Evolutionary conservation across 352 stramenopile genomes (phyloP).

Genomic region (Globisporangium camurandrum): DNA sequence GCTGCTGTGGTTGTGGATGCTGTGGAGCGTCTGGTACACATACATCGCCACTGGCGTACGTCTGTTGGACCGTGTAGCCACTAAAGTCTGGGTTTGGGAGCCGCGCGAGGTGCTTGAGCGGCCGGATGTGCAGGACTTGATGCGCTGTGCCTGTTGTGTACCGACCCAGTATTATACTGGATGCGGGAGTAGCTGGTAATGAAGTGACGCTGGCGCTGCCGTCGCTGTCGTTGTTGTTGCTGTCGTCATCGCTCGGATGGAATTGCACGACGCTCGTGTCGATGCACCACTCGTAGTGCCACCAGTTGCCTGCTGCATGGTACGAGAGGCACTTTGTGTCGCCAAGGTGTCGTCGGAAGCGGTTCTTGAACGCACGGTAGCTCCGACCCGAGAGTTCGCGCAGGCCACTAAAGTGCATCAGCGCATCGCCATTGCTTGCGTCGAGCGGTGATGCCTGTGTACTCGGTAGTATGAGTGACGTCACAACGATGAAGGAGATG

Average conservation of each 20-base stretch:
- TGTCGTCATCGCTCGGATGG: slow-evolving; percentile 17
- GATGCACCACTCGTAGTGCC: slow-evolving; percentile 84
- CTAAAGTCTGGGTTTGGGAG: slow-evolving; percentile 39
- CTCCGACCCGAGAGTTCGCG: slow-evolving; percentile 54
- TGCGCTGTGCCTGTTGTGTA: slow-evolving; percentile 22
- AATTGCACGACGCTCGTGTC: slow-evolving; percentile 65
- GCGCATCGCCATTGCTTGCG: slow-evolving; percentile 2
- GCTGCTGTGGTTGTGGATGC: too few species aligned
- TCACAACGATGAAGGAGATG: too few species aligned
- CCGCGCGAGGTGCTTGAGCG: slow-evolving; percentile 24
- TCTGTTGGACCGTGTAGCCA: slow-evolving; percentile 52
- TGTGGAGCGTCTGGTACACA: slow-evolving; percentile 16
- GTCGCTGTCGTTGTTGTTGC: slow-evolving; percentile 2
- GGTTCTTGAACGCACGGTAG: slow-evolving; percentile 63
- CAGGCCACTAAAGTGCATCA: slow-evolving; percentile 41
- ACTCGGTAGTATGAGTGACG: too few species aligned
- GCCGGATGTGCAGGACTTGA: slow-evolving; percentile 34
- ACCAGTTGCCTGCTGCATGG: slow-evolving; percentile 60
- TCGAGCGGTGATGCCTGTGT: background rate
- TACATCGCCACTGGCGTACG: slow-evolving; percentile 34
- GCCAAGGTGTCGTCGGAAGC: slow-evolving; percentile 46
- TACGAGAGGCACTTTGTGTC: slow-evolving; percentile 44
- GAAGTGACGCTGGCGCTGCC: slow-evolving; percentile 30
- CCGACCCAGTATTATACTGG: too few species aligned
- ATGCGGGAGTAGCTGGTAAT: too few species aligned